Base-by-base conservation (phyloP, 805 yeast species). In the Candida railenensis region DNA sequence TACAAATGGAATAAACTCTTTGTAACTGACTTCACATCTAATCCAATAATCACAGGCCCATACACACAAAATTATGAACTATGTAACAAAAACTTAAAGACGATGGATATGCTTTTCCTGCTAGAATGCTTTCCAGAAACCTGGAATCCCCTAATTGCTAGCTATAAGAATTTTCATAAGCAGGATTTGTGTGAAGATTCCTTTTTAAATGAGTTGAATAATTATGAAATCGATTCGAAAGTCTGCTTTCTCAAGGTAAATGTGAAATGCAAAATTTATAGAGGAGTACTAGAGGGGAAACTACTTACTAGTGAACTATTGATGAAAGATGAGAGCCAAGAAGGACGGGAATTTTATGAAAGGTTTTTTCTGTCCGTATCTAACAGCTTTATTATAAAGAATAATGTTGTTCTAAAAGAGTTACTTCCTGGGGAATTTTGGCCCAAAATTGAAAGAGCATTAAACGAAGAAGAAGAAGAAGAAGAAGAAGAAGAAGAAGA, bases 21-120 rank as follows among this genome's bases (percentile, higher is more conserved):
- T 34, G 55, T 56, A 3, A 56, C 60, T 3, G 63, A 59, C 43
- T 59, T 57, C 36, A 55, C 63, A 9, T 12, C 47, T 1, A 54
- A 54, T 34, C 40, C 21, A 4, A 16, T 15, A 16, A 20, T 16
- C 39, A 36, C 22, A 4, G 19, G 39, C 19, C 14, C 3, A 22
- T 36, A 36, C 39, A 36, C 39, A 4, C 16, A 36, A 36, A 9
- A 16, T 12, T 18, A 16, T 12, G 39, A 36, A 4, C 18, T 36
- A 7, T 36, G 39, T 12, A 19, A 22, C 4, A 36, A 20, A 36
- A 11, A 20, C 12, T 36, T 36, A 22, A 36, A 16, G 16, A 7
- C n/a, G 5, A 43, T 42, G 12, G 47, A 47, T 15, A 51, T 52
- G 43, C 43, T 58, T 3, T 39, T 56, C n/a, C 46, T 47, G 22